Base-by-base conservation (phyloP, 2,329 filamentous ascomycete genomes). In the Pseudogymnoascus sp. region DNA sequence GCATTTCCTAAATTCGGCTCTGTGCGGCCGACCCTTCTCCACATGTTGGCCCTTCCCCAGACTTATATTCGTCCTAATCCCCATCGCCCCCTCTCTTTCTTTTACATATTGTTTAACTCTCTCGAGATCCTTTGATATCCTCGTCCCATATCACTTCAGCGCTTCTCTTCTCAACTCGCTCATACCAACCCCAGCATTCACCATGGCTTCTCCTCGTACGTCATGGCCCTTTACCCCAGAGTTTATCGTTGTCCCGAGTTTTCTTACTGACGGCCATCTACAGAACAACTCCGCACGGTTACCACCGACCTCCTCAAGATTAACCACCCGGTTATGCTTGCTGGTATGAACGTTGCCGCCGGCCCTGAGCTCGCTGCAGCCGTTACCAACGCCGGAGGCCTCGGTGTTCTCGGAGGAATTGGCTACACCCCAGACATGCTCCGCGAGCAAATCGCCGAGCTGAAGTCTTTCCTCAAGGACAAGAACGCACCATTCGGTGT, bases 291-390 rank as follows among this genome's bases (percentile, higher is more conserved):
- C 77, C 90, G 90, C 74, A 99, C 95, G 62, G 87, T 90, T 69
- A 82, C 93, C 72, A 99, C 95, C 71, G 93, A 97, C 84, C 89
- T 97, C 68, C 89, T 99, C 79, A 90, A 91, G 83, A 97, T 99
- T 85, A 91, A 96, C 77, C 95, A 99, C 80, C 95, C 95, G 64
- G 82, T 99, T 75, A 82, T 99, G 73, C 88, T 99, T 66, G 95
- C 95, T 71, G 95, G 95, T 76, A 99, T 99, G 95, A 97, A 99
- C 83, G 95, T 97, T 67, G 95, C 95, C 63, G 95, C 95, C 65
- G 95, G 95, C 60, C 95, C 95, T 63, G 96, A 92, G 83, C 88
- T 99, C 73, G 95, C 95, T 62, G 95, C 95, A 36, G 95, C 95
- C 43, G 95, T 99, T 71, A 96, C 93, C 70, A 97, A 99, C 78